Evolutionary conservation across 129 eudicot genomes (phyloP).

Genomic region (Smallanthus sonchifolius): DNA sequence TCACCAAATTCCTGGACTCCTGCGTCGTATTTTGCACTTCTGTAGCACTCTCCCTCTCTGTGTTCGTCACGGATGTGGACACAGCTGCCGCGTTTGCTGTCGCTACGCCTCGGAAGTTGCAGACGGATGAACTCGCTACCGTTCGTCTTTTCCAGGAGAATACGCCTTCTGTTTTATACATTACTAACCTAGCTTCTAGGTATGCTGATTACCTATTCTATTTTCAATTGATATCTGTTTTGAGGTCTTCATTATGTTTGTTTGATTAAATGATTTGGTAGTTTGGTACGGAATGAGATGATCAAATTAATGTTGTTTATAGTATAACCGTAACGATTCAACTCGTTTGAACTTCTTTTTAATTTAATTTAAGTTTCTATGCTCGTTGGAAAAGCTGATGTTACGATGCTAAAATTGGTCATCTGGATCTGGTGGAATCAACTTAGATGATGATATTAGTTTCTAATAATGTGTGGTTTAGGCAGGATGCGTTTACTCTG

Average conservation of each 20-base stretch:
- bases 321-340: neutral
- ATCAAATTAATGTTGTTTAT: neutral
- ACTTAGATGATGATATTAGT: neutral
- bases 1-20: conserved; percentile 40
- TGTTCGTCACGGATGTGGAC: conserved; percentile 57
- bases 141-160: conserved; percentile 90
- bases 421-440: neutral
- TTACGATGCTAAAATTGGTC: neutral
- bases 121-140: conserved; percentile 88
- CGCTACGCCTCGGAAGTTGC: conserved; percentile 63
- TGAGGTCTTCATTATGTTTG: neutral
- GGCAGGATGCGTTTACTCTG: conserved; percentile 95
- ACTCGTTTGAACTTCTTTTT: neutral
- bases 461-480: conserved; percentile 1
- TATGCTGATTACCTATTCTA: conserved; percentile 36
- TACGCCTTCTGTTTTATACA: conserved; percentile 93
- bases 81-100: conserved; percentile 80
- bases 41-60: conserved; percentile 53
- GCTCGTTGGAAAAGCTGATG: neutral
- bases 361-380: neutral
- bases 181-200: conserved; percentile 83
- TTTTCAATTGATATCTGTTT: neutral
- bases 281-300: neutral
- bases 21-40: conserved; percentile 59
- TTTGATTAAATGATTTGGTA: neutral